Evolutionary conservation across 257 asterid species (phyloP).

Genomic region (Rhazya stricta): DNA sequence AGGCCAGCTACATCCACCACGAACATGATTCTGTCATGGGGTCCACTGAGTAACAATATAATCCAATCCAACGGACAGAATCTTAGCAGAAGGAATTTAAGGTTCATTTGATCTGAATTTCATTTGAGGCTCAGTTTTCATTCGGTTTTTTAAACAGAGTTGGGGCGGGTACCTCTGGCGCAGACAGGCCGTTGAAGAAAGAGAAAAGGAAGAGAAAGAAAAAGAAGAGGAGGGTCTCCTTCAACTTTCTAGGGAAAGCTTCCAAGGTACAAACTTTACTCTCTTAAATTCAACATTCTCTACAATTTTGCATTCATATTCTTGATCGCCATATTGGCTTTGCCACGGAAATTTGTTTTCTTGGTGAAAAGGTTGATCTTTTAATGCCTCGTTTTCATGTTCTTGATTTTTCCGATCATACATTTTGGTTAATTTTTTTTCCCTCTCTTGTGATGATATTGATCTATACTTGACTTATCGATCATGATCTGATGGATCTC

Average conservation of each 20-base stretch:
- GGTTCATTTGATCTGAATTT: slow-evolving; percentile 36
- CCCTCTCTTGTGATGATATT: too few species aligned
- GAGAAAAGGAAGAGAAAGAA: background rate
- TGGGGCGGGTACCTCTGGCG: slow-evolving; percentile 28
- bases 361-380: background rate
- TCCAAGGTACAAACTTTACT: slow-evolving; percentile 15
- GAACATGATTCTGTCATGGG: slow-evolving; percentile 47
- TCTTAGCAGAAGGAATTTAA: slow-evolving; percentile 29
- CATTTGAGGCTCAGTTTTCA: slow-evolving; percentile 29
- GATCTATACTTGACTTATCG: background rate
- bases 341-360: background rate
- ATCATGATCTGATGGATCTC: background rate
- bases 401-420: background rate
- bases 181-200: slow-evolving; percentile 6
- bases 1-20: slow-evolving; percentile 46
- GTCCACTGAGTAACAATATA: slow-evolving; percentile 25
- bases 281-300: background rate
- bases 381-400: background rate
- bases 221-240: background rate
- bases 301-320: background rate
- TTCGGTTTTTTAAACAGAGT: slow-evolving; percentile 34
- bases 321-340: background rate
- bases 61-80: slow-evolving; percentile 37
- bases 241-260: slow-evolving; percentile 4
- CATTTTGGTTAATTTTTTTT: background rate